Percentiles rank a stretch among this genome's conserved stretches.
Evolutionary conservation across 139 green algal genomes (phyloP).

Genomic region (Chlorella sp.): DNA sequence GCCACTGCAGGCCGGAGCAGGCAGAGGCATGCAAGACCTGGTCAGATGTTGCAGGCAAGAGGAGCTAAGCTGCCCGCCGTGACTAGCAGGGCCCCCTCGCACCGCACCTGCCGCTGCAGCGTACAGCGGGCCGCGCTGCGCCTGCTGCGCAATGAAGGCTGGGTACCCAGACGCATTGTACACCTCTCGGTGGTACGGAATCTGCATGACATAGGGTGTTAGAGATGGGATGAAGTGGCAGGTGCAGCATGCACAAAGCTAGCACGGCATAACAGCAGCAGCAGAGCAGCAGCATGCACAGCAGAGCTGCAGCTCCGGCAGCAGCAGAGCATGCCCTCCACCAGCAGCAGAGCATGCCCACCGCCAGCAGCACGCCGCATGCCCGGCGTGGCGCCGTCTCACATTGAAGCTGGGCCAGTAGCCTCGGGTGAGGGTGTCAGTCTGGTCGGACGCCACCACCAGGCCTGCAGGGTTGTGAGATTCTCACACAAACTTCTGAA

Average conservation of each 20-base stretch:
- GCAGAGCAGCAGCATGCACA: neutral
- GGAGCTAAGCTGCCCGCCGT: too few relatives aligned
- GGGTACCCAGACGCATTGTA: constrained; percentile 59
- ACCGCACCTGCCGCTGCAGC: constrained; percentile 6
- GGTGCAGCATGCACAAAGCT: neutral
- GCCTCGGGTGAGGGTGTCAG: constrained; percentile 54
- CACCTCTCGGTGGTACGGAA: constrained; percentile 25
- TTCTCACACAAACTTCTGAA: neutral
- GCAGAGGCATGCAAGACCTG: too few relatives aligned
- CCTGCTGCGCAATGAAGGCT: constrained; percentile 32
- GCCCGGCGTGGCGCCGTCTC: neutral
- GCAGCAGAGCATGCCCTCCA: too few relatives aligned
- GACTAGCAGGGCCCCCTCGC: too few relatives aligned
- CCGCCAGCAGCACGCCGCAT: too few relatives aligned
- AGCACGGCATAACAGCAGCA: neutral
- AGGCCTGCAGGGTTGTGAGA: constrained; percentile 39
- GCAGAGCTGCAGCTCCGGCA: too few relatives aligned
- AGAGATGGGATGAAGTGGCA: too few relatives aligned
- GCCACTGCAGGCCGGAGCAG: constrained; percentile 26
- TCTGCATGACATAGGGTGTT: too few relatives aligned
- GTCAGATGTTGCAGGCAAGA: too few relatives aligned
- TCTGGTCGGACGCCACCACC: constrained; percentile 37
- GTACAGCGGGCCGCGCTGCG: constrained; percentile 20
- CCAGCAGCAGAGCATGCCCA: too few relatives aligned
- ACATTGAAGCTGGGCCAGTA: constrained; percentile 84